Evolutionary conservation across 495 filamentous ascomycete species (phyloP).

Genomic region (Hypoxylon perforatum): DNA sequence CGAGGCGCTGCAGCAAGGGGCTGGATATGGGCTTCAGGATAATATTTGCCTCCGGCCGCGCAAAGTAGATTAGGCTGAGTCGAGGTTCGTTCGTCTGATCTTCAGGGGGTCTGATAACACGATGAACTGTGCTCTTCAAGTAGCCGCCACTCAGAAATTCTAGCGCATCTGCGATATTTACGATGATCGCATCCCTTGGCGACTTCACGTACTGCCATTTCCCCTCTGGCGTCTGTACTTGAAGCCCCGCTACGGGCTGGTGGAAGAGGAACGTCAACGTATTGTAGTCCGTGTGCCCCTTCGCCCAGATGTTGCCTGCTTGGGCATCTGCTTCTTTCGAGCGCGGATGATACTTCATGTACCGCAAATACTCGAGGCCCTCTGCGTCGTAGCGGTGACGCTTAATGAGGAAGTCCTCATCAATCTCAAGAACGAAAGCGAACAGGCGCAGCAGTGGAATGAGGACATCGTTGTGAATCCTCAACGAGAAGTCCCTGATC

Average conservation of each 20-base stretch:
- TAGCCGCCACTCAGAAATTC: slow-evolving; percentile 61
- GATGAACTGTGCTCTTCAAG: slow-evolving; percentile 64
- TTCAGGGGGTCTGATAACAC: slow-evolving; percentile 59
- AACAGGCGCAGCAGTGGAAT: slow-evolving; percentile 60
- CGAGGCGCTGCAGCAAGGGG: slow-evolving; percentile 60
- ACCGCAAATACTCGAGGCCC: slow-evolving; percentile 61
- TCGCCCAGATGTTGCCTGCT: slow-evolving; percentile 53
- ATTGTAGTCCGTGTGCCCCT: slow-evolving; percentile 66
- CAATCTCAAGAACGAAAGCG: slow-evolving; percentile 63
- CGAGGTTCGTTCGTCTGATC: slow-evolving; percentile 62
- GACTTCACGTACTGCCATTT: slow-evolving; percentile 59
- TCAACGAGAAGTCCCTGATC: slow-evolving; percentile 60
- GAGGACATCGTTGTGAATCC: slow-evolving; percentile 60
- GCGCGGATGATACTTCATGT: slow-evolving; percentile 65
- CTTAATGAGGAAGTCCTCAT: slow-evolving; percentile 62
- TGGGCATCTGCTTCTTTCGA: slow-evolving; percentile 58
- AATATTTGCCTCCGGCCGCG: slow-evolving; percentile 53
- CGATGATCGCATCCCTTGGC: slow-evolving; percentile 61
- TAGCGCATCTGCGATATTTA: slow-evolving; percentile 63
- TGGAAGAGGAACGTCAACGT: slow-evolving; percentile 65
- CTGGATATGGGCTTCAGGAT: slow-evolving; percentile 55
- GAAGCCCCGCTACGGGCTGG: slow-evolving; percentile 66
- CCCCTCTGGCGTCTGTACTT: slow-evolving; percentile 55
- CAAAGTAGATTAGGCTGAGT: slow-evolving; percentile 61
- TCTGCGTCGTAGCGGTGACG: slow-evolving; percentile 62